Evolutionary conservation across 352 stramenopile species (phyloP).

Genomic region (Globisporangium nunn): DNA sequence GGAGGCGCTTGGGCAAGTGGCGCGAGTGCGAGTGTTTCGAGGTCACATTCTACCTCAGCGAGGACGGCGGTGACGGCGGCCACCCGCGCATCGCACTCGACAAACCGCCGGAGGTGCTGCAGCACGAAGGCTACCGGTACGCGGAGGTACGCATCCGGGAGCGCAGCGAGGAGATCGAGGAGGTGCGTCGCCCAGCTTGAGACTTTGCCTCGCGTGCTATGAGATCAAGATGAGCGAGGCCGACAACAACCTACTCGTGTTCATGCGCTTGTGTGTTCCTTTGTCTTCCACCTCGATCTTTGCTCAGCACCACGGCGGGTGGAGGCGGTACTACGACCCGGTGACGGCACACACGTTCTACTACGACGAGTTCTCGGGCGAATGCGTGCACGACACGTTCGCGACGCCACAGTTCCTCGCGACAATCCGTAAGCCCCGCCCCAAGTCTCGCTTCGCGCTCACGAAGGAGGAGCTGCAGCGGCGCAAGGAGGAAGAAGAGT

Average conservation of each 20-base stretch:
- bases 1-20: slow-evolving; percentile 37
- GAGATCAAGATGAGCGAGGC: too few species aligned
- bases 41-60: slow-evolving; percentile 49
- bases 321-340: slow-evolving; percentile 55
- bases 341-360: slow-evolving; percentile 54
- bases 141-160: slow-evolving; percentile 39
- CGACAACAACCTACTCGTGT: too few species aligned
- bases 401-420: slow-evolving; percentile 29
- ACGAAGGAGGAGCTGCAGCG: slow-evolving; percentile 38
- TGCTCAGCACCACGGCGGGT: slow-evolving; percentile 25
- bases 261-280: too few species aligned
- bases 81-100: slow-evolving; percentile 25
- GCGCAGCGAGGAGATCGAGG: slow-evolving; percentile 61
- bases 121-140: slow-evolving; percentile 44
- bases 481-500: slow-evolving; percentile 57
- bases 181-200: slow-evolving; percentile 10
- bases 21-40: slow-evolving; percentile 44
- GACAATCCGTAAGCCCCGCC: slow-evolving; percentile 25
- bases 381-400: slow-evolving; percentile 54
- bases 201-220: too few species aligned
- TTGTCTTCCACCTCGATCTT: too few species aligned
- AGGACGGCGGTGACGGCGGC: slow-evolving; percentile 11
- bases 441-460: slow-evolving; percentile 21
- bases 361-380: slow-evolving; percentile 52
- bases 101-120: slow-evolving; percentile 45